phyloP scores from a whole-genome alignment of 2,329 filamentous ascomycete species.

The Xylariomycetidae sp. region DNA sequence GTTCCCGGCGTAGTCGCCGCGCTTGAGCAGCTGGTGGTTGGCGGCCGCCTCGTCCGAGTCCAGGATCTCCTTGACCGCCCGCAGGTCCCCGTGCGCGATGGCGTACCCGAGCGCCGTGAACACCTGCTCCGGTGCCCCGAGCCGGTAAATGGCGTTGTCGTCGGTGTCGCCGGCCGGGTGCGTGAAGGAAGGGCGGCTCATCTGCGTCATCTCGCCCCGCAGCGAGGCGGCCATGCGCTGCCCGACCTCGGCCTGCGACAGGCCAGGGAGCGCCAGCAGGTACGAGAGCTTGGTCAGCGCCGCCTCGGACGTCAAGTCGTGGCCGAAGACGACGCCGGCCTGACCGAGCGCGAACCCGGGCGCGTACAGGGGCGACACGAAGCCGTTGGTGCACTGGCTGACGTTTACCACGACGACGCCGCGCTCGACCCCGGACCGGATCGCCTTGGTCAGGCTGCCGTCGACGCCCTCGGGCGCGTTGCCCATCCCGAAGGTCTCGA shows the following conservation, averaged over 20 bases:
- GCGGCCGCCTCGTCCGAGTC: constrained; percentile 59
- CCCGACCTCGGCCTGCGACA: constrained; percentile 62
- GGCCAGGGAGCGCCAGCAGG: constrained; percentile 63
- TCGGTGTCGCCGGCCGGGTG: constrained; percentile 60
- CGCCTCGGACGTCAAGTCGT: constrained; percentile 85
- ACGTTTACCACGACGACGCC: constrained; percentile 87
- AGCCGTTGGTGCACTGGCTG: constrained; percentile 78
- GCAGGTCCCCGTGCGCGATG: constrained; percentile 66
- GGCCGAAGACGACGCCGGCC: constrained; percentile 82
- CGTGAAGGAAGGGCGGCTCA: constrained; percentile 66
- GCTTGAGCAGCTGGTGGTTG: constrained; percentile 64
- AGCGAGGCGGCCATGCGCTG: constrained; percentile 69
- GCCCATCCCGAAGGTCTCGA: constrained; percentile 91
- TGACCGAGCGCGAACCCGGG: constrained; percentile 72
- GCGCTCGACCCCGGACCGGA: constrained; percentile 70
- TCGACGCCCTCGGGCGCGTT: constrained; percentile 83
- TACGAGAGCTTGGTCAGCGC: constrained; percentile 89
- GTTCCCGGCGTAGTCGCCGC: constrained; percentile 77
- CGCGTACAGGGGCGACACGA: constrained; percentile 74
- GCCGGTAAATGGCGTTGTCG: constrained; percentile 34
- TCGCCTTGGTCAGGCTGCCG: constrained; percentile 71
- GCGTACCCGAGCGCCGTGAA: constrained; percentile 77
- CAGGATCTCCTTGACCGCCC: constrained; percentile 62
- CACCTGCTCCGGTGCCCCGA: constrained; percentile 46
- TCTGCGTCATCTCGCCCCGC: constrained; percentile 81